Base-by-base conservation (phyloP, 2,329 filamentous ascomycete genomes). In the Cercospora nicotianae region DNA sequence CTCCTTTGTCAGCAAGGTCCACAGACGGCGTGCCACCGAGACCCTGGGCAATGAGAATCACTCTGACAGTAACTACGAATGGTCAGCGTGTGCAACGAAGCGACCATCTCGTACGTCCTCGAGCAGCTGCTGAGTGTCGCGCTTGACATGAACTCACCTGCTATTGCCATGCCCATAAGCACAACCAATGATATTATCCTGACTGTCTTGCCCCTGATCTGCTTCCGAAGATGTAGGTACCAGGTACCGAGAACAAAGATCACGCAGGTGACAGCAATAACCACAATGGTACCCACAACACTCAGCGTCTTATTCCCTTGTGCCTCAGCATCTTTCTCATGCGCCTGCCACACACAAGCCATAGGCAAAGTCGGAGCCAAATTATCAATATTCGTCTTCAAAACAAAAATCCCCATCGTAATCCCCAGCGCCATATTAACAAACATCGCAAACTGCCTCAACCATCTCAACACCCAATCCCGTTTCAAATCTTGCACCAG, bases 401-500 rank as follows among this genome's bases (percentile, higher is more conserved):
- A 79, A 51, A 89, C 83, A 72, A 87, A 87, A 16, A 87, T 77
- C 7, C 87, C 86, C 36, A 82, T 85, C 3, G 86, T 79, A 62
- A 84, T 85, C 5, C 85, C 87, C 13, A 91, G 82, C 0, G 82
- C 82, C 69, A 90, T 79, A 77, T 90, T 91, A 68, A 87, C 82
- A 68, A 90, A 83, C 87, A 91, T 91, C 72, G 90, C 83, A 23
- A 86, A 79, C 75, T 90, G 87, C 23, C 89, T 82, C 72, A 91
- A 79, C 88, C 88, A 90, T 57, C 88, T 82, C 60, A 91, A 79
- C 0, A 91, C 86, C 86, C 87, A 88, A 77, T 91, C 88, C 31
- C 88, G 80, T 70, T 86, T 87, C 79, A 89, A 90, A 74, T 90
- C 88, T 74, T 86, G 85, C 1, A 88, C 86, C 36, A 91, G 83